phyloP scores from a whole-genome alignment of 805 yeast genomes.

The Wickerhamiella alocasiicola region DNA sequence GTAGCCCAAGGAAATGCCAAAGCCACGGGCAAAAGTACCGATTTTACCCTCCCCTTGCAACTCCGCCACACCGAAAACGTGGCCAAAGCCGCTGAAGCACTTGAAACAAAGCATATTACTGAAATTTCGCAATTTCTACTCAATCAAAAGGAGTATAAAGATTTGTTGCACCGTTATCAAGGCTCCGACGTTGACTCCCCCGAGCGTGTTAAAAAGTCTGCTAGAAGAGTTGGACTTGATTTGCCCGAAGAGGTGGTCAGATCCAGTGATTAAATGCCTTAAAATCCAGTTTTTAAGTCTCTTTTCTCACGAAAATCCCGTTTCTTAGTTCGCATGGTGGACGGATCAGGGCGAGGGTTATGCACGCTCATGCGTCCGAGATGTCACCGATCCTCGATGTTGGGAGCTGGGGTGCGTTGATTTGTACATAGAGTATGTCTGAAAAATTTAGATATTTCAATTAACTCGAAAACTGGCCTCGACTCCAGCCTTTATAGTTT shows the following conservation, averaged over 20 bases:
- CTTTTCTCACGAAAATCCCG: too few relatives aligned
- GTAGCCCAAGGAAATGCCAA: conserved; percentile 3
- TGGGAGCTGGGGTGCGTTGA: too few relatives aligned
- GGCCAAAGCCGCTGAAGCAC: conserved; percentile 3
- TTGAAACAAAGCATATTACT: conserved; percentile 8
- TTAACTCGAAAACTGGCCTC: too few relatives aligned
- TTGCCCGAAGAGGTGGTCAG: conserved; percentile 12
- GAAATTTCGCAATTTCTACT: conserved; percentile 52
- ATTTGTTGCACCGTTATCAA: conserved; percentile 71
- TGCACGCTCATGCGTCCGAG: not conserved
- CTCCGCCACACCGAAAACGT: conserved; percentile 6
- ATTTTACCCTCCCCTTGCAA: not conserved
- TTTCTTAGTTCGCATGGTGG: too few relatives aligned
- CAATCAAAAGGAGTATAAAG: conserved; percentile 66
- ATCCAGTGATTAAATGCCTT: too few relatives aligned
- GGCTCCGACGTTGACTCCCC: conserved; percentile 65
- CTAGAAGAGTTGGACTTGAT: conserved; percentile 77
- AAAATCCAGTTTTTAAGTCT: too few relatives aligned
- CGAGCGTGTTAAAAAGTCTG: conserved; percentile 69
- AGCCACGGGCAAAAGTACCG: not conserved
- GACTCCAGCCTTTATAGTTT: too few relatives aligned
- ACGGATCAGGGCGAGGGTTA: conserved; percentile 4
- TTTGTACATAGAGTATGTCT: too few relatives aligned
- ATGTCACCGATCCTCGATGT: not conserved
- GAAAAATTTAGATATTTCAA: too few relatives aligned